These are phyloP conservation scores for Tritrichomonas musculus DNA, from an alignment of 208 protist genomes.

Conservation along the genomic window DNA sequence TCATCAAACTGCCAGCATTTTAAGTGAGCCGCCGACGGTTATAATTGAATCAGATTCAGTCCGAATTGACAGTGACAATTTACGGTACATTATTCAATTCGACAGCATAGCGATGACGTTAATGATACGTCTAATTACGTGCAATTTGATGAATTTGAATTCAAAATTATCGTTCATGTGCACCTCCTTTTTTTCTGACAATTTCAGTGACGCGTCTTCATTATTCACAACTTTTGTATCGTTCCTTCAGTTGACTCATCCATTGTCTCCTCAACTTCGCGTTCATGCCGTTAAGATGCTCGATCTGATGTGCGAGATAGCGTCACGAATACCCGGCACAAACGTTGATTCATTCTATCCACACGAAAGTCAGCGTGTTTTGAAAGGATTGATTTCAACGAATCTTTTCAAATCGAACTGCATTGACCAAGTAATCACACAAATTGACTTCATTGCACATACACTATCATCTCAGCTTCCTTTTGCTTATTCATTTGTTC, in stretches of 20 bases:
- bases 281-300: neutral
- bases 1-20: neutral
- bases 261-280: neutral
- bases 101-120: neutral
- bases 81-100: neutral
- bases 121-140: neutral
- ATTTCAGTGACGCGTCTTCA: neutral
- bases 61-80: neutral
- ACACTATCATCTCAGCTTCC: neutral
- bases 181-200: neutral
- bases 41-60: neutral
- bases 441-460: constrained; percentile 1
- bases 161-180: neutral
- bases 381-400: neutral
- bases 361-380: neutral
- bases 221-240: neutral
- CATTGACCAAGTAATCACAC: neutral
- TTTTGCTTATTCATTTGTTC: constrained; percentile 17
- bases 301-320: neutral
- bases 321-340: neutral
- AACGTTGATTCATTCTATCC: constrained; percentile 28
- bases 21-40: neutral
- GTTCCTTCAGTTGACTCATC: neutral
- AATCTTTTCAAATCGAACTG: neutral
- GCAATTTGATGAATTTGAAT: neutral